Evolutionary conservation across 305 asterid genomes (phyloP).

Genomic region (Solanum aculeatissimum): DNA sequence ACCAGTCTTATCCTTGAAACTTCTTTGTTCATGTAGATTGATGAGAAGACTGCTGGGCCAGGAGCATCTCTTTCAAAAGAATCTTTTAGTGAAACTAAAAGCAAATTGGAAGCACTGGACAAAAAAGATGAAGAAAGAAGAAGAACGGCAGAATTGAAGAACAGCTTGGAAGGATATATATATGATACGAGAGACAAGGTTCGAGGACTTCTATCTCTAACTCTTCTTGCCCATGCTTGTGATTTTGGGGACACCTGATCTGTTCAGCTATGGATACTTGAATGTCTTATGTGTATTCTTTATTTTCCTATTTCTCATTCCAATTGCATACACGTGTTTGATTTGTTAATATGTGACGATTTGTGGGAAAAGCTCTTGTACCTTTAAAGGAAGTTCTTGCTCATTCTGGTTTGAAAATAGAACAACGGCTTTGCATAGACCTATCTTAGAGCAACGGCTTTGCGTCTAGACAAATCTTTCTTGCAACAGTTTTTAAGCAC

Average conservation of each 20-base stretch:
- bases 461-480: background rate
- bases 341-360: constrained; percentile 14
- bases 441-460: background rate
- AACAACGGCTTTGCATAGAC: background rate
- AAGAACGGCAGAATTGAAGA: constrained; percentile 94
- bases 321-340: background rate
- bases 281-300: background rate
- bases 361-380: constrained; percentile 78
- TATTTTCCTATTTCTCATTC: background rate
- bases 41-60: constrained; percentile 78
- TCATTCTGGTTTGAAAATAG: constrained; percentile 60
- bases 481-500: background rate
- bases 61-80: constrained; percentile 77
- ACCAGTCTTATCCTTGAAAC: background rate
- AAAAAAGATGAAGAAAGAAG: constrained; percentile 94
- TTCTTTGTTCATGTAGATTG: constrained; percentile 34
- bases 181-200: constrained; percentile 96
- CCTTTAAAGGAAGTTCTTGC: constrained; percentile 79
- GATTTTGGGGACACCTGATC: background rate
- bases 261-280: background rate
- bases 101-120: constrained; percentile 69
- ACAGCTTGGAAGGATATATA: constrained; percentile 85
- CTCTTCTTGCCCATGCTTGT: background rate
- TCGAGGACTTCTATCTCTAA: constrained; percentile 3
- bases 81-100: constrained; percentile 47